phyloP scores from a whole-genome alignment of 345 rosid genomes.

The Rhodomyrtus tomentosa region DNA sequence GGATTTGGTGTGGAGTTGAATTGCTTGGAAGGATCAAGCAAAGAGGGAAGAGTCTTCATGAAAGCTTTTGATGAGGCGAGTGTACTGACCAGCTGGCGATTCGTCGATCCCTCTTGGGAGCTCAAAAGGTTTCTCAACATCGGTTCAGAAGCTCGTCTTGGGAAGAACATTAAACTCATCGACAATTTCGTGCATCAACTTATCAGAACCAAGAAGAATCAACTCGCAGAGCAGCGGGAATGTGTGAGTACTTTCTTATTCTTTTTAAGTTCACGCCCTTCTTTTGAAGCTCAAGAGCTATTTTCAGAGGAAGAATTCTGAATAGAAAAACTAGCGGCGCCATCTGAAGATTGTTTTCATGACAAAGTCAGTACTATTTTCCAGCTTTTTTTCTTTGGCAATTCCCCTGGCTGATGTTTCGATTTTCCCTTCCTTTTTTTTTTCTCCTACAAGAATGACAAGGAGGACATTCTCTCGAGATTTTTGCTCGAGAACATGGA shows the following conservation, averaged over 20 bases:
- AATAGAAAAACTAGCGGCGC: background rate
- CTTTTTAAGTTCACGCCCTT: background rate
- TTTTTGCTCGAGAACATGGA: constrained; percentile 54
- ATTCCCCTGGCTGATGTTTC: background rate
- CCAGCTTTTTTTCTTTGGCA: background rate
- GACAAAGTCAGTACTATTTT: background rate
- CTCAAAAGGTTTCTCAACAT: constrained; percentile 40
- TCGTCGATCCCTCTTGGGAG: constrained; percentile 59
- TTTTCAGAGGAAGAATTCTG: background rate
- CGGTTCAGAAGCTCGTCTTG: constrained; percentile 44
- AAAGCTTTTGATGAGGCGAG: constrained; percentile 61
- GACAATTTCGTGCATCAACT: constrained; percentile 38
- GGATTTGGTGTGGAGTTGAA: constrained; percentile 62
- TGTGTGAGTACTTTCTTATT: constrained; percentile 11
- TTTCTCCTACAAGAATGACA: constrained; percentile 21
- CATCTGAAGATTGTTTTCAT: background rate
- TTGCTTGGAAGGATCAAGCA: constrained; percentile 43
- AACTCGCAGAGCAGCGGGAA: constrained; percentile 5
- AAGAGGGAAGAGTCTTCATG: constrained; percentile 39
- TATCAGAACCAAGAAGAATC: constrained; percentile 36
- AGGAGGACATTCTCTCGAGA: constrained; percentile 62
- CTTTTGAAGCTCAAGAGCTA: background rate
- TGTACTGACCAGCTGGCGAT: constrained; percentile 37
- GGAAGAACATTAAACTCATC: constrained; percentile 29
- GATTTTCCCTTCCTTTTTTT: background rate